Evolutionary conservation across 768 basidiomycete genomes (phyloP).

Genomic region (Mycena pura): DNA sequence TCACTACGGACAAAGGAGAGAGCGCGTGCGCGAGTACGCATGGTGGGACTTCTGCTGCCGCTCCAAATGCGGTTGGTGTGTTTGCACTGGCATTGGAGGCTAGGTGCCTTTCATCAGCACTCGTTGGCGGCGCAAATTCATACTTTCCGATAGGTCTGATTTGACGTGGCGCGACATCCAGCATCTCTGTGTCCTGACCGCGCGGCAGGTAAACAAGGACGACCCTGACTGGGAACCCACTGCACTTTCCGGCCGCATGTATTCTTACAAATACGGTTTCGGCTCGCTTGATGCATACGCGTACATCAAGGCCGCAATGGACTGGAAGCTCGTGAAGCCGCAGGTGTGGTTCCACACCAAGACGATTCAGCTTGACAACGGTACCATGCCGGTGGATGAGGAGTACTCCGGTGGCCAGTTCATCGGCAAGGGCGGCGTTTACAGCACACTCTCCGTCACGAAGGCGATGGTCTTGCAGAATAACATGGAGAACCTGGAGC

Average conservation of each 20-base stretch:
- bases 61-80: slow-evolving; percentile 94
- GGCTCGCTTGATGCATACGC: slow-evolving; percentile 85
- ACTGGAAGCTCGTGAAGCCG: slow-evolving; percentile 90
- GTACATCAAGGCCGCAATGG: slow-evolving; percentile 80
- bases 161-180: slow-evolving; percentile 30
- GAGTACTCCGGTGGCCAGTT: slow-evolving; percentile 67
- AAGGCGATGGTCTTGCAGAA: slow-evolving; percentile 67
- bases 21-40: slow-evolving; percentile 82
- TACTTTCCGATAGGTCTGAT: no score
- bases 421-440: slow-evolving; percentile 71
- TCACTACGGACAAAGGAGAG: slow-evolving; percentile 92
- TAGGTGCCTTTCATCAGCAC: no score
- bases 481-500: slow-evolving; percentile 91
- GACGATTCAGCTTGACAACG: slow-evolving; percentile 69
- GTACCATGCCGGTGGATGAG: slow-evolving; percentile 59
- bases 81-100: slow-evolving; percentile 89
- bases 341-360: slow-evolving; percentile 89
- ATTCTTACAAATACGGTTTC: slow-evolving; percentile 91
- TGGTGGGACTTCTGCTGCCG: slow-evolving; percentile 97
- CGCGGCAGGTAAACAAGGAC: slow-evolving; percentile 65
- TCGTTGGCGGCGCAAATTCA: no score
- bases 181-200: slow-evolving; percentile 64
- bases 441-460: slow-evolving; percentile 69
- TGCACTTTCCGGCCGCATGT: slow-evolving; percentile 54
- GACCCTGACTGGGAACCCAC: slow-evolving; percentile 79